Conservation (phyloP, 2,329 filamentous ascomycete genomes). For the Aspergillus sp. region DNA sequence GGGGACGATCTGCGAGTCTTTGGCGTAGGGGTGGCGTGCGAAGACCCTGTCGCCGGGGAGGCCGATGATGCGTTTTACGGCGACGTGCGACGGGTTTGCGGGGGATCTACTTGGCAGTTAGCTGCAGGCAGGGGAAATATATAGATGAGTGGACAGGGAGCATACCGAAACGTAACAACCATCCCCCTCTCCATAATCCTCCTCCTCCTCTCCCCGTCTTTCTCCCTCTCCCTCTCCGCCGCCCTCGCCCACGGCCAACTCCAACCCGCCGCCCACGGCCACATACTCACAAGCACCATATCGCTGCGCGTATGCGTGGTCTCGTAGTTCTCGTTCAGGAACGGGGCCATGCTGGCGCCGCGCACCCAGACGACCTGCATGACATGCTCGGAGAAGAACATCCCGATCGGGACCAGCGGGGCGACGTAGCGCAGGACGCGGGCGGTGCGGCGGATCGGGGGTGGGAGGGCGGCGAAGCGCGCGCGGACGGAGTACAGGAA, state of each 20-base stretch:
- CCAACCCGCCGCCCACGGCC: constrained; percentile 39
- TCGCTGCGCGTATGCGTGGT: constrained; percentile 30
- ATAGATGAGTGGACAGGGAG: constrained; percentile 1
- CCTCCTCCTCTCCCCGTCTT: constrained; percentile 16
- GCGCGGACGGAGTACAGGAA: constrained; percentile 18
- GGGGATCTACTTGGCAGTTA: constrained; percentile 50
- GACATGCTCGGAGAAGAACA: constrained; percentile 34
- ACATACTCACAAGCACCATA: constrained; percentile 35
- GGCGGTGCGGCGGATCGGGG: constrained; percentile 15
- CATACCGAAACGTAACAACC: constrained; percentile 55
- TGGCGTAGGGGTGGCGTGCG: constrained; percentile 54
- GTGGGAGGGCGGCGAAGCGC: constrained; percentile 20
- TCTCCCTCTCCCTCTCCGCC: no score
- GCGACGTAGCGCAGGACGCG: constrained; percentile 21
- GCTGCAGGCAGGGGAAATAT: constrained; percentile 1
- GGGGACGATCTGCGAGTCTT: constrained; percentile 52
- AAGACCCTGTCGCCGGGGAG: constrained; percentile 68
- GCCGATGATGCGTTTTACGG: constrained; percentile 75
- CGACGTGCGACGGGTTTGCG: constrained; percentile 55
- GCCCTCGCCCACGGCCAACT: constrained; percentile 42
- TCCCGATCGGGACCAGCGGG: constrained; percentile 28
- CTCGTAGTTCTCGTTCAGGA: constrained; percentile 58
- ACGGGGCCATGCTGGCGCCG: constrained; percentile 64
- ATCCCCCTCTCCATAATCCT: constrained; percentile 60
- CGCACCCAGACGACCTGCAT: constrained; percentile 34